A percentile compares a stretch with the other conserved stretches of the same genome.
Conservation (phyloP, 176 grass and related monocot genomes). For the Puya raimondii region DNA sequence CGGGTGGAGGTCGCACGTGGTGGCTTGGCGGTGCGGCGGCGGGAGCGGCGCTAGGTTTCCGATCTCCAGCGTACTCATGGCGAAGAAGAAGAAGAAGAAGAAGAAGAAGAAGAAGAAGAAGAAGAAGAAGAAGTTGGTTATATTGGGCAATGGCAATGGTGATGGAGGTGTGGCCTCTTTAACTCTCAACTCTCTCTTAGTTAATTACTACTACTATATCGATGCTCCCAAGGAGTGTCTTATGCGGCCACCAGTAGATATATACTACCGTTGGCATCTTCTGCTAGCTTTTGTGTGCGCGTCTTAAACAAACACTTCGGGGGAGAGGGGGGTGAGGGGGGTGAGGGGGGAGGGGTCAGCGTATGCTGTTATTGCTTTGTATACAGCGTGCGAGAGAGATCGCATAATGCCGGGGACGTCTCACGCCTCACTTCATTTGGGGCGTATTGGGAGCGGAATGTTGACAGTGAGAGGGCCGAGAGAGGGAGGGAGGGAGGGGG, state of each 20-base stretch:
- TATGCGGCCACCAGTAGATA: background rate
- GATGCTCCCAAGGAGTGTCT: background rate
- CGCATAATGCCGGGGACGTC: background rate
- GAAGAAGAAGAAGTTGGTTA: too few relatives aligned
- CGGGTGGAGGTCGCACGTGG: slow-evolving; percentile 87
- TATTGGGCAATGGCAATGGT: background rate
- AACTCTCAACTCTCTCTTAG: background rate
- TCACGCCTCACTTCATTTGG: background rate
- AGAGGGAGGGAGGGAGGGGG: slow-evolving; percentile 2
- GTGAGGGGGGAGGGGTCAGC: background rate
- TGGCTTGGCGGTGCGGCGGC: slow-evolving; percentile 32
- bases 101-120: too few relatives aligned
- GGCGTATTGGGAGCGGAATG: slow-evolving; percentile 33
- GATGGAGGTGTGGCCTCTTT: background rate
- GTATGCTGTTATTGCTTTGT: too few relatives aligned
- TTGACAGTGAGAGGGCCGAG: slow-evolving; percentile 15
- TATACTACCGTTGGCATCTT: slow-evolving; percentile 1
- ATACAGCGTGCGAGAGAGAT: background rate
- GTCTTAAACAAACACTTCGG: background rate
- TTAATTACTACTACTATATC: background rate
- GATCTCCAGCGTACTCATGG: slow-evolving; percentile 20
- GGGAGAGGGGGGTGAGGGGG: background rate
- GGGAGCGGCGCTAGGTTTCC: slow-evolving; percentile 34
- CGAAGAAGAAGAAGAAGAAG: background rate
- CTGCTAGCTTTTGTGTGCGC: background rate